These are phyloP conservation scores for Asparagopsis taxiformis DNA, from an alignment of 31 red algal genomes.

Conservation along the genomic window DNA sequence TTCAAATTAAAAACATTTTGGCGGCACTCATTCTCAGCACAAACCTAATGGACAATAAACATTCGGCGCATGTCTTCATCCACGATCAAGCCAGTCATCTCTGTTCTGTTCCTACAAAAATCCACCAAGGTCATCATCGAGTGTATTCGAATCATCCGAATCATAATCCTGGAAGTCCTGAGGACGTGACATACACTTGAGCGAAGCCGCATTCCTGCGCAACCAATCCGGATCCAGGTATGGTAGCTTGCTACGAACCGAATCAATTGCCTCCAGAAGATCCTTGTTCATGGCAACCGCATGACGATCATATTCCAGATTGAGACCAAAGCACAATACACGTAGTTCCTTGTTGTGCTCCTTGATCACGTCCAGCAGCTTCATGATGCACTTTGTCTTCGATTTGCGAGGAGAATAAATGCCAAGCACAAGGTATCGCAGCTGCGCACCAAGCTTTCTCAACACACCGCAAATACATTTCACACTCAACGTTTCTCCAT, in stretches of 20 bases:
- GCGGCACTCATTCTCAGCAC: too few relatives aligned
- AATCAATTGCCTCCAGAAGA: conserved; percentile 5
- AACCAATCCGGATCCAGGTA: conserved; percentile 2
- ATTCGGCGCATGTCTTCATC: too few relatives aligned
- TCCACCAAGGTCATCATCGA: too few relatives aligned
- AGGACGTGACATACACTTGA: not conserved
- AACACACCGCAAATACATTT: not conserved
- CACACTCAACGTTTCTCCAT: not conserved
- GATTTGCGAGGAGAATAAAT: not conserved
- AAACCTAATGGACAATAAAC: too few relatives aligned
- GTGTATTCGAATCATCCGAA: not conserved
- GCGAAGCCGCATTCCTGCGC: not conserved
- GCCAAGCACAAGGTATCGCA: not conserved
- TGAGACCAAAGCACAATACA: conserved; percentile 11
- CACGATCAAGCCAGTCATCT: too few relatives aligned
- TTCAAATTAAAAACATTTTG: too few relatives aligned
- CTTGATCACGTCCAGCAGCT: not conserved
- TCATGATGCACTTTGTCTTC: conserved; percentile 1
- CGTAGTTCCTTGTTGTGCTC: not conserved
- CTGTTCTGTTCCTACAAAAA: too few relatives aligned
- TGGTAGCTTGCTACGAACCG: not conserved
- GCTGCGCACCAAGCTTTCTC: not conserved
- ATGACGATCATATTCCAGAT: not conserved
- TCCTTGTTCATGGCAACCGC: not conserved
- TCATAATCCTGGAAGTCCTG: not conserved